Evolutionary conservation across 1,139 yeast genomes (phyloP).

Genomic region (Blastobotrys arbuscula): DNA sequence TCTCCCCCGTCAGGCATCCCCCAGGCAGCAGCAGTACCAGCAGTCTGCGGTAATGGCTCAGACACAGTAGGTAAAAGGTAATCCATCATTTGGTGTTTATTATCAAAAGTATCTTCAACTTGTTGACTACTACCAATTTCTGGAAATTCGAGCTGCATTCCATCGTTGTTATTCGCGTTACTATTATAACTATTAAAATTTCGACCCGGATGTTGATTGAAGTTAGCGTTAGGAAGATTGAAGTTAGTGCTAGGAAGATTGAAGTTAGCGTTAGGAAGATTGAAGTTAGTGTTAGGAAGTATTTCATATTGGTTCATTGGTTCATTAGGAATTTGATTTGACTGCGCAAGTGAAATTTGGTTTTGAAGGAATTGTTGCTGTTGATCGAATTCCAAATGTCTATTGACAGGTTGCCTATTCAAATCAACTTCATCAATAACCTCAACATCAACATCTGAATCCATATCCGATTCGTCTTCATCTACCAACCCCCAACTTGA

Average conservation of each 20-base stretch:
- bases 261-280: too few relatives aligned
- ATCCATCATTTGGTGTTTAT: background rate
- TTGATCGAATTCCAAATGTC: background rate
- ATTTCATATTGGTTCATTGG: background rate
- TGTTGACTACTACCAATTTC: background rate
- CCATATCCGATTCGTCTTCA: constrained; percentile 46
- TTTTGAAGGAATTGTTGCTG: background rate
- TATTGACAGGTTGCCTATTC: background rate
- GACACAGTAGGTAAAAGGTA: too few relatives aligned
- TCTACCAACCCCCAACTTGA: constrained; percentile 89
- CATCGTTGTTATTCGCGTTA: background rate
- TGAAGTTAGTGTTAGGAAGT: background rate
- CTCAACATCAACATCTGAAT: constrained; percentile 32
- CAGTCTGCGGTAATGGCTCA: too few relatives aligned
- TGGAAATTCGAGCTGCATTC: background rate
- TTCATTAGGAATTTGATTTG: background rate
- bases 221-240: too few relatives aligned
- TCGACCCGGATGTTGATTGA: background rate
- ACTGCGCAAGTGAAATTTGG: background rate
- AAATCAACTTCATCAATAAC: background rate
- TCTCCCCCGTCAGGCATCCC: constrained; percentile 12
- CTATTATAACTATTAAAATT: background rate
- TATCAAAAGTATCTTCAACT: constrained; percentile 15
- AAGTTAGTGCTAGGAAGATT: too few relatives aligned
- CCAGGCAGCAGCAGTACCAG: constrained; percentile 7